A percentile compares a stretch with the other conserved stretches of the same genome.
Evolutionary conservation across 2,329 filamentous ascomycete species (phyloP).

Genomic region (Stachybotrys chlorohalonatus): DNA sequence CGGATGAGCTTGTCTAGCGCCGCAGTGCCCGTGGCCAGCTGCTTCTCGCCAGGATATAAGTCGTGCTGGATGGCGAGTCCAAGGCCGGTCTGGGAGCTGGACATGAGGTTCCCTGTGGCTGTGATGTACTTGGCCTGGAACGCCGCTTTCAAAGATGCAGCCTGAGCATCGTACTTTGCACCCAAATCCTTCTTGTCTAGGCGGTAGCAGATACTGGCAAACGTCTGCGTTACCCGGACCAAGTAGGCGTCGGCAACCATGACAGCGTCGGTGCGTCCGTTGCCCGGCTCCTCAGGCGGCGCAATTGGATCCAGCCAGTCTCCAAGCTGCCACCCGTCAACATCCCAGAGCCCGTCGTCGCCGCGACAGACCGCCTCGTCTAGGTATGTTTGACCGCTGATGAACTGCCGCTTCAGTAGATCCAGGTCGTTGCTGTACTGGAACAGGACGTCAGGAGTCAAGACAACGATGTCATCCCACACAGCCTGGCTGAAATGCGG

Average conservation of each 20-base stretch:
- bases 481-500: slow-evolving; percentile 19
- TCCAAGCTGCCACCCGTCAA: slow-evolving; percentile 17
- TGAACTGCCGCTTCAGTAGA: not conserved
- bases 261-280: slow-evolving; percentile 23
- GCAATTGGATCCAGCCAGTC: not conserved
- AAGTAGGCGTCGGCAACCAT: not conserved
- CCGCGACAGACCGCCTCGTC: not conserved
- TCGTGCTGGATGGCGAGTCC: slow-evolving; percentile 13
- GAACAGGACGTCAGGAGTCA: slow-evolving; percentile 15
- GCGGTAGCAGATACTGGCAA: too few relatives aligned
- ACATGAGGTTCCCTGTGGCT: slow-evolving; percentile 9
- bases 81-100: slow-evolving; percentile 13
- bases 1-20: slow-evolving; percentile 8
- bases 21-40: slow-evolving; percentile 5
- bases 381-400: not conserved
- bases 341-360: not conserved
- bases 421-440: not conserved
- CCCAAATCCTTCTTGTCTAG: not conserved
- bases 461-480: slow-evolving; percentile 34
- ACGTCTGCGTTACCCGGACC: not conserved
- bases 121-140: slow-evolving; percentile 8
- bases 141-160: slow-evolving; percentile 8
- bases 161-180: slow-evolving; percentile 1
- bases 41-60: slow-evolving; percentile 4
- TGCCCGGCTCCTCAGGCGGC: slow-evolving; percentile 19